These are phyloP conservation scores for Malus fusca DNA, from an alignment of 306 rosid species.

Conservation along the genomic window DNA sequence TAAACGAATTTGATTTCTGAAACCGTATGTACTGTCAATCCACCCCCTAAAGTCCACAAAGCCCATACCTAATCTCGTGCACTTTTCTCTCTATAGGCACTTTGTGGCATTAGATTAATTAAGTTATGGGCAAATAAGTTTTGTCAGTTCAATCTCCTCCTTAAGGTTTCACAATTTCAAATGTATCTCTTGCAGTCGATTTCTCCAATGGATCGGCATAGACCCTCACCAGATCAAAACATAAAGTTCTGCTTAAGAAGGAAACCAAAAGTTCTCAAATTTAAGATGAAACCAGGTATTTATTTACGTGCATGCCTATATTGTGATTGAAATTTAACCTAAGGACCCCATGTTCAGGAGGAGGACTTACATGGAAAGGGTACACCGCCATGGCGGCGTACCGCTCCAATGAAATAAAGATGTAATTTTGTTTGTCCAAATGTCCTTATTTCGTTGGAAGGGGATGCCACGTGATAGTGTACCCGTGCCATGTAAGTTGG, in stretches of 20 bases:
- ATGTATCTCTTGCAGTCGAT: slow-evolving; percentile 47
- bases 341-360: background rate
- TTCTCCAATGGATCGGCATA: slow-evolving; percentile 82
- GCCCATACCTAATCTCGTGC: background rate
- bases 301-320: background rate
- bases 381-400: too few species aligned
- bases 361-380: too few species aligned
- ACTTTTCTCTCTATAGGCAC: background rate
- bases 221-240: slow-evolving; percentile 90
- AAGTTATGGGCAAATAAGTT: background rate
- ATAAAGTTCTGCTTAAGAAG: slow-evolving; percentile 90
- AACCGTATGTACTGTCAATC: background rate
- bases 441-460: too few species aligned
- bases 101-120: background rate
- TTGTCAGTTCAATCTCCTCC: background rate
- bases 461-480: too few species aligned
- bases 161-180: slow-evolving; percentile 4
- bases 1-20: background rate
- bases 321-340: background rate
- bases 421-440: too few species aligned
- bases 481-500: too few species aligned
- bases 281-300: slow-evolving; percentile 91
- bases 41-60: too few species aligned
- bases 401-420: too few species aligned
- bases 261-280: slow-evolving; percentile 61